These are phyloP conservation scores for Sugiyamaella pinicola DNA, from an alignment of 1,139 yeast species.

Conservation along the genomic window DNA sequence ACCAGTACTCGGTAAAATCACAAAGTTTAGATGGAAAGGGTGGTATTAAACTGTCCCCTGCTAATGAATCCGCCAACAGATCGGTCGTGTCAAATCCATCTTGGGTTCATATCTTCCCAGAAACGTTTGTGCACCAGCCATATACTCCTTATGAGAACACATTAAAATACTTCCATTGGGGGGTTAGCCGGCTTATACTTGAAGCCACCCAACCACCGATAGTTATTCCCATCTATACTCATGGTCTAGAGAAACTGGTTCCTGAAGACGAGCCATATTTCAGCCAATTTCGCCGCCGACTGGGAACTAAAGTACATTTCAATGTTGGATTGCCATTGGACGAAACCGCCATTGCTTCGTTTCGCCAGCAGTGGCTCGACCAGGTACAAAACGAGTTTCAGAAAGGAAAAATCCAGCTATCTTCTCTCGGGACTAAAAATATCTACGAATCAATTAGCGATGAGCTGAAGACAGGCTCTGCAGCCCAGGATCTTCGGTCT, in stretches of 20 bases:
- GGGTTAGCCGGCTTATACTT: constrained; percentile 76
- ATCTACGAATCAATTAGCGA: constrained; percentile 54
- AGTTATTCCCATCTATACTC: constrained; percentile 82
- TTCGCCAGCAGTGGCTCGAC: constrained; percentile 67
- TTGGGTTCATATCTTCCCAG: constrained; percentile 97
- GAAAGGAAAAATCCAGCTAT: not conserved
- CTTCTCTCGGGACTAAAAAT: not conserved
- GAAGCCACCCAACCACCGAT: constrained; percentile 86
- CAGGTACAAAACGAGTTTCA: constrained; percentile 45
- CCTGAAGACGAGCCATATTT: constrained; percentile 61
- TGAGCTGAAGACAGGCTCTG: constrained; percentile 61
- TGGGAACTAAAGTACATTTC: constrained; percentile 69
- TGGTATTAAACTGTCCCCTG: not conserved
- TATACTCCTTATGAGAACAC: constrained; percentile 77
- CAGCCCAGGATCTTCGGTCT: constrained; percentile 66
- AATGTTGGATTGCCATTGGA: constrained; percentile 72
- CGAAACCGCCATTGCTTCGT: constrained; percentile 59
- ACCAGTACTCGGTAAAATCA: constrained; percentile 1
- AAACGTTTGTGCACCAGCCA: constrained; percentile 87
- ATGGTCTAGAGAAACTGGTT: constrained; percentile 84
- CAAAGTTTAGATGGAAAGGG: not conserved
- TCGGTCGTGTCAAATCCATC: constrained; percentile 12
- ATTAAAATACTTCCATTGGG: constrained; percentile 96
- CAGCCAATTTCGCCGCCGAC: constrained; percentile 56
- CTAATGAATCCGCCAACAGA: not conserved